phyloP scores from a whole-genome alignment of 2,329 filamentous ascomycete species.

The Venturia pyrina region DNA sequence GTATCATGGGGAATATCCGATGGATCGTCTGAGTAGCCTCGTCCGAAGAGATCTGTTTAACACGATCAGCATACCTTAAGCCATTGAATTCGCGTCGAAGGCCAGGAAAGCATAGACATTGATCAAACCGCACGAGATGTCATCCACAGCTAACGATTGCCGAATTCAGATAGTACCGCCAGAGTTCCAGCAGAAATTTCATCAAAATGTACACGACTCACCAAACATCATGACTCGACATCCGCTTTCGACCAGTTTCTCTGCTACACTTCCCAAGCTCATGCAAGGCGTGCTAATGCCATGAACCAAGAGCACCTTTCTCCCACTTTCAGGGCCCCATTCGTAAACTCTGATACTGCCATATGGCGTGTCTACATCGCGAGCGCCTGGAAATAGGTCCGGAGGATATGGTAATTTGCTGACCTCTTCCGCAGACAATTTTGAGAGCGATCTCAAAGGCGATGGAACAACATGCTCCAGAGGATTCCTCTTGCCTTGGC shows the following conservation, averaged over 20 bases:
- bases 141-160: not conserved
- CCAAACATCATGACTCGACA: constrained; percentile 71
- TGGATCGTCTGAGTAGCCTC: constrained; percentile 64
- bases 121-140: not conserved
- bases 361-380: constrained; percentile 60
- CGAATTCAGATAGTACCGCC: not conserved
- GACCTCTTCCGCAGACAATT: constrained; percentile 19
- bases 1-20: constrained; percentile 58
- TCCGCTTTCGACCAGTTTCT: constrained; percentile 53
- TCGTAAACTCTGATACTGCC: constrained; percentile 67
- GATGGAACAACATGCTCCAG: constrained; percentile 19
- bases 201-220: constrained; percentile 26
- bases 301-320: constrained; percentile 66
- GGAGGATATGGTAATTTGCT: constrained; percentile 49
- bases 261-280: constrained; percentile 55
- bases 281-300: constrained; percentile 73
- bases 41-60: constrained; percentile 55
- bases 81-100: not conserved
- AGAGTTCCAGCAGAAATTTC: not conserved
- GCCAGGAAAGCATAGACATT: constrained; percentile 6
- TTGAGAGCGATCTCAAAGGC: constrained; percentile 20
- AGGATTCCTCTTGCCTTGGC: constrained; percentile 14
- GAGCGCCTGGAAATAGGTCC: constrained; percentile 56
- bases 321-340: constrained; percentile 63
- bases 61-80: constrained; percentile 12